Evolutionary conservation across 106 monocot genomes (phyloP), one percentile per base, ranked within the genome.

Genomic region (Dendrobium chrysotoxum): DNA sequence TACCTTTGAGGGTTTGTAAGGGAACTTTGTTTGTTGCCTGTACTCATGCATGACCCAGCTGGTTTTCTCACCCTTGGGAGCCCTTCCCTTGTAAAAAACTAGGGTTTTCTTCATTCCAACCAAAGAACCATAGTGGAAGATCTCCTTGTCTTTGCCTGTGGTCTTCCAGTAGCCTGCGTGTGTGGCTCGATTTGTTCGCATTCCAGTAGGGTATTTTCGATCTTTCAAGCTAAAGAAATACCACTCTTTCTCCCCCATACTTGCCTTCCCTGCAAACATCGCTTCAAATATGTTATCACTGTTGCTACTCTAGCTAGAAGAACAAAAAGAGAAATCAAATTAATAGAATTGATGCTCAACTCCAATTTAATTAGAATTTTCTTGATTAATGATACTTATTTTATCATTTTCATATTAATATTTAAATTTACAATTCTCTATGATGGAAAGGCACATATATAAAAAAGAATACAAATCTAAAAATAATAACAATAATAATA

Each of bases 11-110:
- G 85, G 84, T 78, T 79, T 91, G 79, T 85, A 87, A 53, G 84
- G 76, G 55, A 84, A 87, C 75, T 84, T 87, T 42, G 82, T 38
- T 15, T 89, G 91, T 46, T 76, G 83, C 72, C 91, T 85, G 38
- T 93, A 93, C 79, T 93, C 93, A 76, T 93, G 93, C 91, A 93
- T 93, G 66, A 93, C 91, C 93, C 93, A 93, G 39, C 86, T 93
- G 66, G 89, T 89, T 81, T 93, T 93, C 83, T 91, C 93, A 1
- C 93, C 93, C 78, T 83, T 89, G 3, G 93, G 93, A 53, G 93
- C 93, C 57, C 93, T 91, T 10, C 93, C 93, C 66, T 85, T 93
- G 83, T 93, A 93, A 84, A 93, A 93, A 28, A 93, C 93, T 28
- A 93, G 82, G 72, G 93, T 93, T 58, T 93, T 93, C 91, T 93